A percentile compares a stretch with the other conserved stretches of the same genome.
Evolutionary conservation across 108 stramenopile genomes (phyloP).

Genomic region (Poteriospumella lacustris): DNA sequence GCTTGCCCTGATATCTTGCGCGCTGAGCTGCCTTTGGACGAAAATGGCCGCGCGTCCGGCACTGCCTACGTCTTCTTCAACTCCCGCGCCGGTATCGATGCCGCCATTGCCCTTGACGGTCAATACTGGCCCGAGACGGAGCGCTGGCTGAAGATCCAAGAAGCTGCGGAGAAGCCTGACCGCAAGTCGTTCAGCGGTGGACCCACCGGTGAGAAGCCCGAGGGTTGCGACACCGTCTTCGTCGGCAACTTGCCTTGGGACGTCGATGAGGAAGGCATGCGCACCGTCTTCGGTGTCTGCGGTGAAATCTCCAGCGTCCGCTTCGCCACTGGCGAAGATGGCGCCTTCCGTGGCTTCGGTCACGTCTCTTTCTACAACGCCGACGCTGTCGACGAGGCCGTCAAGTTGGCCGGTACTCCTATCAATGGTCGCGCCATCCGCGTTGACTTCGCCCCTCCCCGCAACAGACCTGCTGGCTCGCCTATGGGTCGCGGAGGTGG

Average conservation of each 20-base stretch:
- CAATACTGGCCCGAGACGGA: constrained; percentile 69
- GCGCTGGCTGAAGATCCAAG: constrained; percentile 75
- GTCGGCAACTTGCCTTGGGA: constrained; percentile 89
- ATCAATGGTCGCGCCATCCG: constrained; percentile 77
- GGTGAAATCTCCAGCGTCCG: constrained; percentile 78
- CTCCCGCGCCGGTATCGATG: constrained; percentile 56
- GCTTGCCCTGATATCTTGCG: constrained; percentile 65
- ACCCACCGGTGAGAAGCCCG: constrained; percentile 56
- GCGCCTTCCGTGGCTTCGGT: constrained; percentile 93
- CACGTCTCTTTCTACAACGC: constrained; percentile 85
- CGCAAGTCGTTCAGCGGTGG: neutral
- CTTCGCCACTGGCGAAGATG: constrained; percentile 92
- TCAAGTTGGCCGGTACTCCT: constrained; percentile 74
- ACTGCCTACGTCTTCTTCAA: constrained; percentile 76
- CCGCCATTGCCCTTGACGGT: constrained; percentile 75
- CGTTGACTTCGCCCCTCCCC: constrained; percentile 76
- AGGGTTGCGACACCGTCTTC: constrained; percentile 86
- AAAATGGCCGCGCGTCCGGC: constrained; percentile 78
- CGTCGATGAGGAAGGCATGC: constrained; percentile 82
- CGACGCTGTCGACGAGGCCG: constrained; percentile 75
- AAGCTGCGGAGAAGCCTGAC: constrained; percentile 53
- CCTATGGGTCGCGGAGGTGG: constrained; percentile 62
- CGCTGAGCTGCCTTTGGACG: constrained; percentile 72
- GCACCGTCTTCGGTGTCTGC: constrained; percentile 73
- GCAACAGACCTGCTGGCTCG: constrained; percentile 47